phyloP scores from a whole-genome alignment of 768 basidiomycete genomes.

The Amylocystis lapponica region DNA sequence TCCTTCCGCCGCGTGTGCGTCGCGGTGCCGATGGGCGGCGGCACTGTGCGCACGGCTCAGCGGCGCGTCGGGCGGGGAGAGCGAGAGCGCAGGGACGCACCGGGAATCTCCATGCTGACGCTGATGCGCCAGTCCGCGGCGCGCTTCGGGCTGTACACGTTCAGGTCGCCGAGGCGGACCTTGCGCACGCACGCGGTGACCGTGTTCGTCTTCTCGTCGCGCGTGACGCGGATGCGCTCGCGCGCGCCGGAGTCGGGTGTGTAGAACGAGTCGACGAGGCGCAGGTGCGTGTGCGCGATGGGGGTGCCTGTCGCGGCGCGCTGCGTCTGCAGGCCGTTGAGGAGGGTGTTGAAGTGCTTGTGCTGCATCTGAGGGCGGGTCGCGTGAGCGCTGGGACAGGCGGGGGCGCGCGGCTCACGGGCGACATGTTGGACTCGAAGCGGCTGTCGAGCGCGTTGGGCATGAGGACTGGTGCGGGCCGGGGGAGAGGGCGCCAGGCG shows the following conservation, averaged over 20 bases:
- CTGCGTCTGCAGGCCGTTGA: conserved; percentile 73
- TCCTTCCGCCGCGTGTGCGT: conserved; percentile 74
- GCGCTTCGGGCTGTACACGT: conserved; percentile 79
- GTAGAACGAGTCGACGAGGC: conserved; percentile 79
- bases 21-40: conserved; percentile 59
- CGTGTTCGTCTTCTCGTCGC: conserved; percentile 66
- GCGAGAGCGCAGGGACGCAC: conserved; percentile 37
- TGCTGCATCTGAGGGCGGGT: conserved; percentile 80
- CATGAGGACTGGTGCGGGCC: conserved; percentile 50
- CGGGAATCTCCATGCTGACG: conserved; percentile 85
- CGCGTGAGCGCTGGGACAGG: neutral
- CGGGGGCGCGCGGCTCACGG: conserved; percentile 33
- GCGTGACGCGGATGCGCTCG: conserved; percentile 77
- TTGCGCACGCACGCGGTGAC: conserved; percentile 74
- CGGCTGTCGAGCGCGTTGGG: conserved; percentile 58
- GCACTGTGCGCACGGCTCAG: conserved; percentile 33
- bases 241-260: conserved; percentile 31
- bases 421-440: conserved; percentile 92
- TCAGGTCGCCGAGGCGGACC: conserved; percentile 78
- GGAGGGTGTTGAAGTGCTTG: conserved; percentile 74
- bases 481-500: neutral
- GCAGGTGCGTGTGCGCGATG: conserved; percentile 71
- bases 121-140: conserved; percentile 90
- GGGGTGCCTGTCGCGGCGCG: conserved; percentile 50
- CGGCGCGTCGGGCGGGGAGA: neutral